Evolutionary conservation across 2,329 filamentous ascomycete genomes (phyloP).

Genomic region (Cladorrhinum sp.): DNA sequence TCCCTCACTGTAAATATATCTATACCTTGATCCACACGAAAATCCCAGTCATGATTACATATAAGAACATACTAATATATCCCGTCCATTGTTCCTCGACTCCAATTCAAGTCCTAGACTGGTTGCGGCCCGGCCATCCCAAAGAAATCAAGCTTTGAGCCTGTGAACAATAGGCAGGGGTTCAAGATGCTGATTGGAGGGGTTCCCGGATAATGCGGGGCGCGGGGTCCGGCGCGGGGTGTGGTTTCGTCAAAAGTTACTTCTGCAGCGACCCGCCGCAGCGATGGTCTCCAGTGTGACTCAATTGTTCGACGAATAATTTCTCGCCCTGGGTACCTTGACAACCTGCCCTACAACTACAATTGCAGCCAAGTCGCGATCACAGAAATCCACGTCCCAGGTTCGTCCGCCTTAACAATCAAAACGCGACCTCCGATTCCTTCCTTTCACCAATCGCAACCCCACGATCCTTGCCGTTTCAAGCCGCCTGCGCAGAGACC

Average conservation of each 20-base stretch:
- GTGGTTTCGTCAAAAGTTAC: not conserved
- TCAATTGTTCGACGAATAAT: conserved; percentile 4
- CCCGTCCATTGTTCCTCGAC: not conserved
- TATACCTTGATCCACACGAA: too few relatives aligned
- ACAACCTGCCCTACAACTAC: not conserved
- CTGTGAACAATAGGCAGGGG: conserved; percentile 14
- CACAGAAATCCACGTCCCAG: not conserved
- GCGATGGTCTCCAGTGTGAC: conserved; percentile 6
- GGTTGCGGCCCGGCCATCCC: not conserved
- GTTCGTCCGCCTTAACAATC: not conserved
- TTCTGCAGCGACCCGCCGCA: not conserved
- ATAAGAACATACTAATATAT: not conserved
- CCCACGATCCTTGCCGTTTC: not conserved
- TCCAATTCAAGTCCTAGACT: not conserved
- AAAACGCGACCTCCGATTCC: not conserved
- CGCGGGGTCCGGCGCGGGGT: conserved; percentile 21
- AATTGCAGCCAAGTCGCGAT: not conserved
- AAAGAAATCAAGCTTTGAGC: conserved; percentile 8
- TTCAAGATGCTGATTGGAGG: conserved; percentile 17
- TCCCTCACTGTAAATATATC: too few relatives aligned
- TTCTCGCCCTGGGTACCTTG: not conserved
- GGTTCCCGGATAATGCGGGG: conserved; percentile 15
- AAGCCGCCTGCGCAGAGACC: not conserved
- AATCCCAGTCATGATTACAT: not conserved
- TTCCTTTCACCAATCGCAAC: not conserved